A percentile compares a stretch with the other conserved stretches of the same genome.
Conservation (phyloP, 2,329 filamentous ascomycete species). For the Hymenoscyphus salicellus region DNA sequence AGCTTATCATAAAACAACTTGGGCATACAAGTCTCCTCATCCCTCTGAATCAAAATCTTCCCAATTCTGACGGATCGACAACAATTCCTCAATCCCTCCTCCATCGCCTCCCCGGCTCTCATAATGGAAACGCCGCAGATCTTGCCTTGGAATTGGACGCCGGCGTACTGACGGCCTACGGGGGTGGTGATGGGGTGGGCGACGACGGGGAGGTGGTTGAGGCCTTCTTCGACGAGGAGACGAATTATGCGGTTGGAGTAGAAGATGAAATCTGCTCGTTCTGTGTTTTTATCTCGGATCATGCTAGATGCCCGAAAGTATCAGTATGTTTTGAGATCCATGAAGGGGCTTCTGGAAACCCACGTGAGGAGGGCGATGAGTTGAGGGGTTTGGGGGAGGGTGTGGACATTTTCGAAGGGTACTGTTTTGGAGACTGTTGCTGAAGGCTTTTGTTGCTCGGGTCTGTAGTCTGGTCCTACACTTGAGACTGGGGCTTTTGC, state of each 20-base stretch:
- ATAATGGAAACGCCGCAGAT: conserved; percentile 99
- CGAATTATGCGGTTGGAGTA: conserved; percentile 98
- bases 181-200: conserved; percentile 88
- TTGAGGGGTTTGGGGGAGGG: conserved; percentile 89
- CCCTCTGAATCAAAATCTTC: conserved; percentile 96
- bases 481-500: conserved; percentile 20
- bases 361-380: conserved; percentile 96
- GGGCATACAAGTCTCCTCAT: conserved; percentile 89
- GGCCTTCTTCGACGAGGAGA: conserved; percentile 89
- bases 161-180: conserved; percentile 81
- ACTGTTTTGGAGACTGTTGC: conserved; percentile 86
- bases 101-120: conserved; percentile 97
- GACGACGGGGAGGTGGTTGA: conserved; percentile 92
- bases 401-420: conserved; percentile 80
- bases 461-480: conserved; percentile 76
- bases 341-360: conserved; percentile 43
- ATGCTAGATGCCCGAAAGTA: conserved; percentile 56
- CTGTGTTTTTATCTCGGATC: conserved; percentile 87
- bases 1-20: conserved; percentile 98
- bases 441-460: conserved; percentile 73
- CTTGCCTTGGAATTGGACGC: conserved; percentile 94
- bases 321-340: background rate
- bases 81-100: conserved; percentile 92
- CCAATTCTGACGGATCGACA: conserved; percentile 97
- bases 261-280: conserved; percentile 96